These are phyloP conservation scores for Torulaspora microellipsoides DNA, from an alignment of 805 yeast species.

Conservation along the genomic window DNA sequence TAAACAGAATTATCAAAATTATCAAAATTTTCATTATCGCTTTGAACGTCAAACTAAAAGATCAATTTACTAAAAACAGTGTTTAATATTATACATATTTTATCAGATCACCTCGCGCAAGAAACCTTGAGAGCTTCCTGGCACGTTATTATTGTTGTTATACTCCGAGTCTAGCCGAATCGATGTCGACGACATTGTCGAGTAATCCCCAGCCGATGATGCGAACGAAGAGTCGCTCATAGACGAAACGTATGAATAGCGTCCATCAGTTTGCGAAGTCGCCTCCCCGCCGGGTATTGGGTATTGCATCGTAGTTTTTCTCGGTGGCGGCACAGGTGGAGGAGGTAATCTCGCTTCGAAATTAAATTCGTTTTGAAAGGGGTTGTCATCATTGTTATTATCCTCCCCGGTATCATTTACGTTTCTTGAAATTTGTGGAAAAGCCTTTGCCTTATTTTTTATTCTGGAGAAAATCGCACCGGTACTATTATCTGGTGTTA, in stretches of 20 bases:
- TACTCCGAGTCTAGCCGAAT: constrained; percentile 6
- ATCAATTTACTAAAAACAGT: too few relatives aligned
- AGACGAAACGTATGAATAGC: constrained; percentile 18
- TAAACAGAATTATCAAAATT: too few relatives aligned
- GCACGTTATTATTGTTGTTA: neutral
- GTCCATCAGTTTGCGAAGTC: constrained; percentile 7
- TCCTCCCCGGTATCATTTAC: neutral
- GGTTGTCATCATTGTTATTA: constrained; percentile 10
- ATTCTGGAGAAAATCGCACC: constrained; percentile 7
- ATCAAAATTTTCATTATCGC: too few relatives aligned
- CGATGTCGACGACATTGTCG: constrained; percentile 19
- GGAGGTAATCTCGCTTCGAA: constrained; percentile 18
- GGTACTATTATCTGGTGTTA: constrained; percentile 1
- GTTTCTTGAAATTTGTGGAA: neutral
- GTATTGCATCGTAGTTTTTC: constrained; percentile 10
- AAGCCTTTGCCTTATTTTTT: constrained; percentile 1
- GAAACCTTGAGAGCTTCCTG: constrained; percentile 17
- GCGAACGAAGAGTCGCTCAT: constrained; percentile 16
- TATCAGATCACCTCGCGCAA: constrained; percentile 21
- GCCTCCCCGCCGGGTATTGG: constrained; percentile 1
- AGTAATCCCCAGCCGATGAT: constrained; percentile 18
- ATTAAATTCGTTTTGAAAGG: constrained; percentile 28
- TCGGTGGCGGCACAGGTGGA: constrained; percentile 23
- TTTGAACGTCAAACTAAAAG: too few relatives aligned
- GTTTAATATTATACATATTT: too few relatives aligned